Evolutionary conservation across 2,329 filamentous ascomycete genomes (phyloP).

Genomic region (Sphaerostilbella broomeana): DNA sequence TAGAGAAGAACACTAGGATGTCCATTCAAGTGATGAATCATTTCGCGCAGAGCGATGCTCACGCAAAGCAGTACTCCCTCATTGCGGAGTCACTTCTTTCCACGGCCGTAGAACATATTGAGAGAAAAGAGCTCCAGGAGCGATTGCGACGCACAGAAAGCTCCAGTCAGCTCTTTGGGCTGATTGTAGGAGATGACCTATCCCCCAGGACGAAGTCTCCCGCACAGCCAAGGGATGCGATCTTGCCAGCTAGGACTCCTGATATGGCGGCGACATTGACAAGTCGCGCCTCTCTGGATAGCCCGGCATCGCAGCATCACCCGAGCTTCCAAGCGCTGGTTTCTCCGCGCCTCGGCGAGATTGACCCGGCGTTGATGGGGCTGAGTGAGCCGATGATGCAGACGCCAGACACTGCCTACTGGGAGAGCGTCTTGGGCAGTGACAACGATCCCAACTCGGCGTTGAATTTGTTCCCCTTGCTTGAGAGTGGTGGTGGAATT

Average conservation of each 20-base stretch:
- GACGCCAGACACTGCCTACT: constrained; percentile 36
- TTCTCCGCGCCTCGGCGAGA: constrained; percentile 29
- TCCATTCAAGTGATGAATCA: constrained; percentile 43
- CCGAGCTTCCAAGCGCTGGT: constrained; percentile 19
- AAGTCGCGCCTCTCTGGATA: constrained; percentile 21
- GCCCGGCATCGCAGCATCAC: constrained; percentile 21
- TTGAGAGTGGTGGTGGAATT: constrained; percentile 47
- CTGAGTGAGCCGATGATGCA: constrained; percentile 32
- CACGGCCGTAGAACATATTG: constrained; percentile 40
- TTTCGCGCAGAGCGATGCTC: constrained; percentile 42
- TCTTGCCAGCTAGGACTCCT: constrained; percentile 15
- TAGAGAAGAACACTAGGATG: constrained; percentile 44
- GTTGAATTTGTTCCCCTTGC: constrained; percentile 44
- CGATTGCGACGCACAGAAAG: constrained; percentile 41
- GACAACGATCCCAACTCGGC: constrained; percentile 38
- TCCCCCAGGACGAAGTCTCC: constrained; percentile 8
- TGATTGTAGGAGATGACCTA: constrained; percentile 32
- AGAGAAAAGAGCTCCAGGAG: constrained; percentile 41
- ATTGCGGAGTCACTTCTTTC: constrained; percentile 45
- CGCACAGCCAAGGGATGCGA: constrained; percentile 13
- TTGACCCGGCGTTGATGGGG: constrained; percentile 33
- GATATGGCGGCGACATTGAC: constrained; percentile 9
- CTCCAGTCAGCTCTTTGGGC: constrained; percentile 45
- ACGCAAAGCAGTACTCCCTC: constrained; percentile 47
- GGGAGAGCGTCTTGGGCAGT: constrained; percentile 31